A percentile compares a stretch with the other conserved stretches of the same genome.
Conservation (phyloP, 495 filamentous ascomycete species). For the Aspergillus taichungensis region DNA sequence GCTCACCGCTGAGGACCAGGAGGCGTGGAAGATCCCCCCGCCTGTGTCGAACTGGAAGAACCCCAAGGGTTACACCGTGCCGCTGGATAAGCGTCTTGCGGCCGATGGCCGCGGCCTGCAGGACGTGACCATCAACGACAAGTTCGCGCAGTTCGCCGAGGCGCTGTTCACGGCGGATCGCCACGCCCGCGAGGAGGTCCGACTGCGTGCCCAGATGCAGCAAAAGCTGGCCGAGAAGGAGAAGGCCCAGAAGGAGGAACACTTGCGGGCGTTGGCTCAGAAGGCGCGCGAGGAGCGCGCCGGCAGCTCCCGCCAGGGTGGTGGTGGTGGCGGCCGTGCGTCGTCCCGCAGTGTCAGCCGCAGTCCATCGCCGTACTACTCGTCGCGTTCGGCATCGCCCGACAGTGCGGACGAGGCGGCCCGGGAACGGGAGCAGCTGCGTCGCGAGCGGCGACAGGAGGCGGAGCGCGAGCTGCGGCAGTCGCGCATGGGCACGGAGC, state of each 20-base stretch:
- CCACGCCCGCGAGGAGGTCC: constrained; percentile 91
- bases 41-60: constrained; percentile 99
- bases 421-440: constrained; percentile 65
- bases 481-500: constrained; percentile 91
- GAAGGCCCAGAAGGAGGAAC: constrained; percentile 85
- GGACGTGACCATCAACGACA: constrained; percentile 97
- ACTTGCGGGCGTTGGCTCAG: constrained; percentile 80
- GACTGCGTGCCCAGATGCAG: constrained; percentile 88
- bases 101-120: constrained; percentile 88
- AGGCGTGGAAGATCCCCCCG: constrained; percentile 91
- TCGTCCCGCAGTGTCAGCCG: constrained; percentile 42
- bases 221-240: constrained; percentile 96
- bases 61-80: constrained; percentile 94
- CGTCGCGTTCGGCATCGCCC: constrained; percentile 43
- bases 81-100: constrained; percentile 92
- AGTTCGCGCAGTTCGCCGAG: constrained; percentile 94
- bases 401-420: constrained; percentile 59
- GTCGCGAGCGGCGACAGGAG: constrained; percentile 69
- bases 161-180: constrained; percentile 88
- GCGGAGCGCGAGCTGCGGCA: constrained; percentile 85
- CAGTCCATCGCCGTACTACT: constrained; percentile 45
- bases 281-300: constrained; percentile 79
- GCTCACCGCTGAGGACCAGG: constrained; percentile 93
- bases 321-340: constrained; percentile 31
- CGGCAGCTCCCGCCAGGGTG: constrained; percentile 1